Conservation (phyloP, 1,284 basidiomycete species). For the Melampsora larici-populina region DNA sequence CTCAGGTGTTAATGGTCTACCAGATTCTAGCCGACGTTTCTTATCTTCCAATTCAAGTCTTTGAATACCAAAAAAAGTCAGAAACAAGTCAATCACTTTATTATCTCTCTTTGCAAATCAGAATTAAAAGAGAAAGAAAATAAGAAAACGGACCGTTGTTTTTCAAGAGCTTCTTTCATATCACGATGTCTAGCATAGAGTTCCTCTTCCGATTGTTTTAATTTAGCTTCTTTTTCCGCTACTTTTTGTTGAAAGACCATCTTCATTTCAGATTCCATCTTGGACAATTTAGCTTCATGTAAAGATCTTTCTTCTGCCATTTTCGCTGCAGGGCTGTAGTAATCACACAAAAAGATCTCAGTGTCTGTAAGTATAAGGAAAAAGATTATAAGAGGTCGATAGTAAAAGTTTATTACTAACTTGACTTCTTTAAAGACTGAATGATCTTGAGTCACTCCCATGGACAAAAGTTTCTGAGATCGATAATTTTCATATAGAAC, state of each 20-base stretch:
- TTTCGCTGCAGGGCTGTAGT: constrained; percentile 77
- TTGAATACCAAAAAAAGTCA: not conserved
- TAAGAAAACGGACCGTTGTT: constrained; percentile 33
- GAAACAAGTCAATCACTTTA: not conserved
- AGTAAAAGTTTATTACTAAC: constrained; percentile 59
- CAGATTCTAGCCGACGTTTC: constrained; percentile 40
- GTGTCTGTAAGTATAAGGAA: constrained; percentile 44
- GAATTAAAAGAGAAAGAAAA: not conserved
- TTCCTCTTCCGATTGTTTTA: constrained; percentile 97
- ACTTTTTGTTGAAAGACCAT: constrained; percentile 97
- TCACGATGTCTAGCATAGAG: constrained; percentile 94
- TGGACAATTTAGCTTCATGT: constrained; percentile 74
- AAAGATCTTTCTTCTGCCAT: constrained; percentile 84
- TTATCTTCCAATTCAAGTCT: constrained; percentile 44
- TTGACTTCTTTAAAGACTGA: constrained; percentile 98
- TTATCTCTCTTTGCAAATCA: not conserved
- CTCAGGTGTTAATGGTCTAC: constrained; percentile 43
- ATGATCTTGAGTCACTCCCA: constrained; percentile 94
- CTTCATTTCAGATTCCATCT: constrained; percentile 87
- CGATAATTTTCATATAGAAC: constrained; percentile 94
- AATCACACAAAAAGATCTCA: constrained; percentile 2
- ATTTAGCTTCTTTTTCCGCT: constrained; percentile 93
- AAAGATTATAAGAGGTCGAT: not conserved
- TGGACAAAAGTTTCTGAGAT: constrained; percentile 84
- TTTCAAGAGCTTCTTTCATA: constrained; percentile 81